Conservation (phyloP, 164 flowering plant species). For the Buxus sempervirens region DNA sequence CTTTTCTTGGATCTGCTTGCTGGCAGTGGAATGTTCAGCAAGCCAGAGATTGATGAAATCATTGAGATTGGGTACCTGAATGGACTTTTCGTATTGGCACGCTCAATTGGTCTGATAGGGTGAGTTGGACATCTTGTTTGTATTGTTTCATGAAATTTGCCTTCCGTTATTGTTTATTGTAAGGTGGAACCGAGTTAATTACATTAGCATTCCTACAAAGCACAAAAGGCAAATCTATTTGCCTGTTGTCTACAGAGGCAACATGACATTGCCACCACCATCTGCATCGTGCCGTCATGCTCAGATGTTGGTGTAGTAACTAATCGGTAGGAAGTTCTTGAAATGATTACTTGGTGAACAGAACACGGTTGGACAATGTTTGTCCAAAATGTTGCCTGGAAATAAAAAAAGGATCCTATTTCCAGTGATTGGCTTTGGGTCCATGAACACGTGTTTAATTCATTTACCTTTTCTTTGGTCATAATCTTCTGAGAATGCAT, state of each 20-base stretch:
- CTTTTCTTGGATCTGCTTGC: constrained; percentile 98
- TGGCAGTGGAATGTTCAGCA: constrained; percentile 97
- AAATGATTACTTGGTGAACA: too few species aligned
- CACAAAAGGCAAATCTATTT: not conserved
- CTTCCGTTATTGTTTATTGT: not conserved
- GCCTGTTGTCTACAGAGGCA: not conserved
- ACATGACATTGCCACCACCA: not conserved
- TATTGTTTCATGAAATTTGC: not conserved
- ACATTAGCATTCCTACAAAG: not conserved
- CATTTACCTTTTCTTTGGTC: not conserved
- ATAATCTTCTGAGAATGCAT: not conserved
- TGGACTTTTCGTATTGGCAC: constrained; percentile 97
- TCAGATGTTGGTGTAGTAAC: too few species aligned
- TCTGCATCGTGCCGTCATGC: too few species aligned
- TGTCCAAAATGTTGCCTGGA: too few species aligned
- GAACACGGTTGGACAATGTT: too few species aligned
- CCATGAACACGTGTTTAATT: too few species aligned
- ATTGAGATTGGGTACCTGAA: constrained; percentile 92
- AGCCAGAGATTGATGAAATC: constrained; percentile 91
- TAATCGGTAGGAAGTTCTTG: too few species aligned
- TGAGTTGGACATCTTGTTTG: constrained; percentile 33
- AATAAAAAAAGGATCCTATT: too few species aligned
- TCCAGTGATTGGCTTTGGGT: too few species aligned
- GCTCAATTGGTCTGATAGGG: constrained; percentile 98
- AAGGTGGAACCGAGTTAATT: not conserved